A percentile compares a stretch with the other conserved stretches of the same genome.
Conservation (phyloP, 495 filamentous ascomycete species). For the Pyronema domesticum region DNA sequence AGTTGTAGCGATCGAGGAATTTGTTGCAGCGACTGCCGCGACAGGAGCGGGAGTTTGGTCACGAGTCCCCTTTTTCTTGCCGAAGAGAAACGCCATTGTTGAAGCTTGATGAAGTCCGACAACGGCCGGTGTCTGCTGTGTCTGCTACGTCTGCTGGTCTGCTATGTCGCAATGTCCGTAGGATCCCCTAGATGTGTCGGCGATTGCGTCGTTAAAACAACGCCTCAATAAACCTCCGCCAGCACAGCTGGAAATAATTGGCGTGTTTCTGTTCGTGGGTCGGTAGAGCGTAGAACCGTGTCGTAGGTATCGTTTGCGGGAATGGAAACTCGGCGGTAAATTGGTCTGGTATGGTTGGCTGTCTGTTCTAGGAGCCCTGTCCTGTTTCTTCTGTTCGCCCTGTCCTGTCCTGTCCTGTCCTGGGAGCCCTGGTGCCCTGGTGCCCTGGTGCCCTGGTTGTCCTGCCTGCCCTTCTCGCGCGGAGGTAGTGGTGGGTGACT, state of each 20-base stretch:
- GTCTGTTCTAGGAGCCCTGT: too few species aligned
- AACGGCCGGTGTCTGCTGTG: background rate
- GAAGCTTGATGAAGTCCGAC: background rate
- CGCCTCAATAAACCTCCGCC: background rate
- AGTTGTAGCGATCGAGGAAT: conserved; percentile 38
- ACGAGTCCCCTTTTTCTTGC: conserved; percentile 37
- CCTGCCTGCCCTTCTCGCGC: too few species aligned
- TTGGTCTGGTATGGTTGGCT: too few species aligned
- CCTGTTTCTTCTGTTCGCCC: too few species aligned
- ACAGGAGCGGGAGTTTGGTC: conserved; percentile 27
- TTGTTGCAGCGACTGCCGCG: conserved; percentile 30
- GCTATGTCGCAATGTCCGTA: too few species aligned
- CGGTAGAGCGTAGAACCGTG: background rate
- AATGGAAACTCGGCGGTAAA: too few species aligned
- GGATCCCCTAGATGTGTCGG: too few species aligned
- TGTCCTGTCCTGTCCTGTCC: too few species aligned
- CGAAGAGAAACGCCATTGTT: conserved; percentile 47
- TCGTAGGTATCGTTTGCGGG: background rate
- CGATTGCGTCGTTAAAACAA: too few species aligned
- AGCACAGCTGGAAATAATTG: background rate
- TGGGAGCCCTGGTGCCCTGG: too few species aligned
- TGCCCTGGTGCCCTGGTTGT: too few species aligned
- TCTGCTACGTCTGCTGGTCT: background rate
- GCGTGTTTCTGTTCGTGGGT: background rate
- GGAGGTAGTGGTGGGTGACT: too few species aligned